These are phyloP conservation scores for Scutellaria minor DNA, from an alignment of 257 asterid genomes.

Conservation along the genomic window DNA sequence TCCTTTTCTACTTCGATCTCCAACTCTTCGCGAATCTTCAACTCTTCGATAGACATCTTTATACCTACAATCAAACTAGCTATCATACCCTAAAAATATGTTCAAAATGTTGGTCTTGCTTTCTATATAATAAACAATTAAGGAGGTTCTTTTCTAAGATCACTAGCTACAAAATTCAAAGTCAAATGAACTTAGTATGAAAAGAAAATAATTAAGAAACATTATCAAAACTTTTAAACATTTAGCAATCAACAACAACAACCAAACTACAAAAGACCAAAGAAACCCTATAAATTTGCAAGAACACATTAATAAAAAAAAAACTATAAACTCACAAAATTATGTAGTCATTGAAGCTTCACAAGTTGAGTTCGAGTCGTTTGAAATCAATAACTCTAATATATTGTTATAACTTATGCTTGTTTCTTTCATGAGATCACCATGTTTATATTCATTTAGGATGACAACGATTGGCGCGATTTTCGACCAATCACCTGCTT, in stretches of 20 bases:
- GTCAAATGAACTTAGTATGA: too few relatives aligned
- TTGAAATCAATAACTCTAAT: background rate
- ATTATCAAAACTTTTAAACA: too few relatives aligned
- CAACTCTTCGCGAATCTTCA: conserved; percentile 59
- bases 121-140: background rate
- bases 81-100: background rate
- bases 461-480: conserved; percentile 16
- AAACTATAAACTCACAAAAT: conserved; percentile 8
- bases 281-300: background rate
- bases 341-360: background rate
- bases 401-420: background rate
- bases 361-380: conserved; percentile 8
- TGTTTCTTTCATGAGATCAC: background rate
- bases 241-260: background rate
- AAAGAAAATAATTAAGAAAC: too few relatives aligned
- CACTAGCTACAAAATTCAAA: too few relatives aligned
- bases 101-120: background rate
- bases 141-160: too few relatives aligned
- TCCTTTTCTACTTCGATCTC: conserved; percentile 58
- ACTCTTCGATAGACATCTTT: conserved; percentile 55
- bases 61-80: background rate
- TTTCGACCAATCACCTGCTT: conserved; percentile 31
- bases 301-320: background rate
- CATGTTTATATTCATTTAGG: conserved; percentile 15
- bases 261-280: background rate